Evolutionary conservation across 768 basidiomycete species (phyloP).

Genomic region (Lactifluus hygrophoroides): DNA sequence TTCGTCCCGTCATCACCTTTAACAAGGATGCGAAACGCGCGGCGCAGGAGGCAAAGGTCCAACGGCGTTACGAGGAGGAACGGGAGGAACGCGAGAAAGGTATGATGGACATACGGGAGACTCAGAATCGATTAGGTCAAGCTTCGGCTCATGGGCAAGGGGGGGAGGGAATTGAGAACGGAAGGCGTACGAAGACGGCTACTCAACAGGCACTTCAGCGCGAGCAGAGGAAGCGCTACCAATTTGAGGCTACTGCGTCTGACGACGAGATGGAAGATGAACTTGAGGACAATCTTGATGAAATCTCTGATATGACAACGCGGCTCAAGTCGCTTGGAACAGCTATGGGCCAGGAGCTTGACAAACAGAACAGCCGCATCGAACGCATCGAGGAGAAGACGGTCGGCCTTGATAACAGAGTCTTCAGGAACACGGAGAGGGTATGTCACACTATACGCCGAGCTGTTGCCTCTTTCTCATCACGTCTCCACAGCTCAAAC

Average conservation of each 20-base stretch:
- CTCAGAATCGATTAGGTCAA: conserved; percentile 74
- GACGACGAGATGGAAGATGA: conserved; percentile 96
- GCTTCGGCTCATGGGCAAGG: conserved; percentile 55
- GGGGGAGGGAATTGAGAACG: conserved; percentile 37
- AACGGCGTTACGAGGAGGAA: conserved; percentile 82
- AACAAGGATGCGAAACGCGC: conserved; percentile 90
- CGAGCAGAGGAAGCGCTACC: conserved; percentile 73
- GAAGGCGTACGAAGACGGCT: conserved; percentile 37
- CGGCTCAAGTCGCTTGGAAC: conserved; percentile 69
- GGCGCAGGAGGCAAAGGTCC: conserved; percentile 77
- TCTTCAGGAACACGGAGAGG: conserved; percentile 76
- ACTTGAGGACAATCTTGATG: conserved; percentile 83
- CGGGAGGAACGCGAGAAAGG: conserved; percentile 74
- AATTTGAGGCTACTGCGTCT: conserved; percentile 83
- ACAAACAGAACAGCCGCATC: conserved; percentile 76
- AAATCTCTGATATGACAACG: conserved; percentile 71
- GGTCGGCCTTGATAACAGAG: conserved; percentile 58
- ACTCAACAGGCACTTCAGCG: conserved; percentile 48
- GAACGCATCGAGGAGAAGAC: conserved; percentile 74
- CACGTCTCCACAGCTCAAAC: conserved; percentile 27
- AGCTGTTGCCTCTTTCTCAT: background rate
- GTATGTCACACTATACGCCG: conserved; percentile 32
- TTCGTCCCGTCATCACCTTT: conserved; percentile 83
- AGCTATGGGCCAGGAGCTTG: conserved; percentile 83
- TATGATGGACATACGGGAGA: conserved; percentile 78